A percentile compares a stretch with the other conserved stretches of the same genome.
phyloP scores from a whole-genome alignment of 345 rosid genomes.

The Anastatica hierochuntica region DNA sequence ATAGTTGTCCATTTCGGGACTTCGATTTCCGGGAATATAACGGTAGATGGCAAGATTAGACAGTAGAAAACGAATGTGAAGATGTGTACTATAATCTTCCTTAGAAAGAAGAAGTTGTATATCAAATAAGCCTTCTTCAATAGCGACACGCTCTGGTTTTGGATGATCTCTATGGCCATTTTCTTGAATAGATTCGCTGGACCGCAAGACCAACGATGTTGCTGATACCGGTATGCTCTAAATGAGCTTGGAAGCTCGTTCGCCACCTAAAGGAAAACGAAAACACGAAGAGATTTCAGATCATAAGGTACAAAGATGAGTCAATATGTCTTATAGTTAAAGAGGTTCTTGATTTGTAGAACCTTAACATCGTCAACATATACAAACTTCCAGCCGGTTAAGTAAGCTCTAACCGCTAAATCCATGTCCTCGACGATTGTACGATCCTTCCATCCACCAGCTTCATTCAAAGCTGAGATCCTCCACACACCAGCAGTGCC shows the following conservation, averaged over 20 bases:
- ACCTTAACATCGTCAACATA: slow-evolving; percentile 45
- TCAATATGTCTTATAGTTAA: not conserved
- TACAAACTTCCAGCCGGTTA: slow-evolving; percentile 75
- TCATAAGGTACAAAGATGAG: not conserved
- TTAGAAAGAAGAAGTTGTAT: slow-evolving; percentile 81
- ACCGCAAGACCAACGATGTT: slow-evolving; percentile 93
- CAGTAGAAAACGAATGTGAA: slow-evolving; percentile 85
- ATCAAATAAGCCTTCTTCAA: slow-evolving; percentile 83
- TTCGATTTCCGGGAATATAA: slow-evolving; percentile 70
- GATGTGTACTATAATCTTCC: slow-evolving; percentile 76
- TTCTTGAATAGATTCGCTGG: slow-evolving; percentile 87
- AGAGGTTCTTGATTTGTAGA: not conserved
- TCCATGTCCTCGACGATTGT: no score
- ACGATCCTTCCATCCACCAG: slow-evolving; percentile 91
- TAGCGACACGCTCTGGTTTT: slow-evolving; percentile 49
- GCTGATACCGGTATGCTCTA: slow-evolving; percentile 72
- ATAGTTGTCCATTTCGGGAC: slow-evolving; percentile 89
- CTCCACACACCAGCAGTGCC: slow-evolving; percentile 98
- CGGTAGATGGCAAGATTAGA: slow-evolving; percentile 65
- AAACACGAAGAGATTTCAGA: not conserved
- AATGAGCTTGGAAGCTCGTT: slow-evolving; percentile 85
- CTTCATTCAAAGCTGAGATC: slow-evolving; percentile 58
- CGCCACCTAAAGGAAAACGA: slow-evolving; percentile 49
- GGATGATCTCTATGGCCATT: slow-evolving; percentile 47
- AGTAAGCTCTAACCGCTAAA: slow-evolving; percentile 77